phyloP scores from a whole-genome alignment of 441 rosid genomes.

The Euphorbia schlechtendalii region DNA sequence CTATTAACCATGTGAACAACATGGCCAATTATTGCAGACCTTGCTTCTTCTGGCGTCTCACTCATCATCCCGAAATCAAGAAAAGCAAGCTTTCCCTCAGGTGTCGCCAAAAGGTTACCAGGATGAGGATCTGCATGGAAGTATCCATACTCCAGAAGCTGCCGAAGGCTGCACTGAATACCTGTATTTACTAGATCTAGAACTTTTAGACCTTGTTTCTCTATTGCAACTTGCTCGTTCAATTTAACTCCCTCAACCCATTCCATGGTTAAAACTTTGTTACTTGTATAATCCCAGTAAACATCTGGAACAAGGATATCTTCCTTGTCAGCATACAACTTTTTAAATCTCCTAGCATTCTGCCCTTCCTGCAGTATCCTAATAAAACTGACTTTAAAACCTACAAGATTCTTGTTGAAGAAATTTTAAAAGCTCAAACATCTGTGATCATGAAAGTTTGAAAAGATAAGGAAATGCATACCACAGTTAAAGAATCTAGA shows the following conservation, averaged over 20 bases:
- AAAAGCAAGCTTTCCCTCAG: slow-evolving; percentile 94
- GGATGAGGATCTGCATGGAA: slow-evolving; percentile 99
- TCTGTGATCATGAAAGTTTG: slow-evolving; percentile 4
- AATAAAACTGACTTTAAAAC: slow-evolving; percentile 43
- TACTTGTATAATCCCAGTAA: slow-evolving; percentile 85
- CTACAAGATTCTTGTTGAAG: slow-evolving; percentile 20
- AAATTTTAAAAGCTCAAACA: slow-evolving; percentile 12
- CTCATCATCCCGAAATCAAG: slow-evolving; percentile 99
- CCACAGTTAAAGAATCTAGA: slow-evolving; percentile 6
- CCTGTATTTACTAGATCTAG: slow-evolving; percentile 88
- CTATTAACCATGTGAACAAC: slow-evolving; percentile 97
- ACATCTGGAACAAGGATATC: slow-evolving; percentile 89
- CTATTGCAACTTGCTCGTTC: slow-evolving; percentile 72
- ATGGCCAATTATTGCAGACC: slow-evolving; percentile 90
- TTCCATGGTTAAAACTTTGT: slow-evolving; percentile 89
- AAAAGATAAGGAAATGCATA: background rate
- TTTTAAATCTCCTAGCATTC: slow-evolving; percentile 82
- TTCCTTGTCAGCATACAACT: slow-evolving; percentile 83
- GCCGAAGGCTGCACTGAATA: slow-evolving; percentile 88
- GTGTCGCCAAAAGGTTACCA: slow-evolving; percentile 94
- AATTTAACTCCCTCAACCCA: slow-evolving; percentile 96
- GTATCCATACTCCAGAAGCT: slow-evolving; percentile 86
- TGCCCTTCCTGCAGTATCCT: slow-evolving; percentile 91
- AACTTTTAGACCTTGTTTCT: slow-evolving; percentile 84
- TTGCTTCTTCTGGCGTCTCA: slow-evolving; percentile 97